Conservation (phyloP, 2,329 filamentous ascomycete species). For the Aspergillus sergii region DNA sequence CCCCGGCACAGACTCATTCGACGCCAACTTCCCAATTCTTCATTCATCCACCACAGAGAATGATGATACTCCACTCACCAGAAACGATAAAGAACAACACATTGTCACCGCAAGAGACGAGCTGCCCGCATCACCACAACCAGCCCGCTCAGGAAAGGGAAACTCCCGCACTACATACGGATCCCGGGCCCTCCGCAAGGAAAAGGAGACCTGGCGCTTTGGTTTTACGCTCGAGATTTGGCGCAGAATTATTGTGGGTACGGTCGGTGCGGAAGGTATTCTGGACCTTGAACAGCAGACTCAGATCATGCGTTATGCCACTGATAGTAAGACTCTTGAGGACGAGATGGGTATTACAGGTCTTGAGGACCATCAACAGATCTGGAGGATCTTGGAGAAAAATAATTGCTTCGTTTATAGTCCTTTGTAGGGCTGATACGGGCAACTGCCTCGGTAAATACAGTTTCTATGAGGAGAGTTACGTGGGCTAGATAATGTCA, state of each 20-base stretch:
- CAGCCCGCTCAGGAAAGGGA: slow-evolving; percentile 10
- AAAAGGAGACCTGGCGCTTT: slow-evolving; percentile 23
- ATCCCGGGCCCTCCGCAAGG: slow-evolving; percentile 12
- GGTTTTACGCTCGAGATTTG: slow-evolving; percentile 32
- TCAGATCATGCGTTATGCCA: slow-evolving; percentile 34
- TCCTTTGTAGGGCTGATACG: slow-evolving; percentile 8
- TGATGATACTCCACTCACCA: background rate
- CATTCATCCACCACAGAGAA: background rate
- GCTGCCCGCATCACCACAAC: background rate
- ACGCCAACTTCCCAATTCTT: slow-evolving; percentile 25
- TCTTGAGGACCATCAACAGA: slow-evolving; percentile 33
- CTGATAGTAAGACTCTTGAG: slow-evolving; percentile 32
- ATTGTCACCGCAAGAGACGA: background rate
- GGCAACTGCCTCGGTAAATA: background rate
- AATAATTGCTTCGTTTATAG: slow-evolving; percentile 37
- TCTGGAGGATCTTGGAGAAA: slow-evolving; percentile 39
- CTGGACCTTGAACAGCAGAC: slow-evolving; percentile 32
- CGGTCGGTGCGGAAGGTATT: slow-evolving; percentile 27
- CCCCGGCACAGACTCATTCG: slow-evolving; percentile 18
- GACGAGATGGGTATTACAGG: slow-evolving; percentile 34
- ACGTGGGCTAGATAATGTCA: background rate
- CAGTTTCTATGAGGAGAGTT: background rate
- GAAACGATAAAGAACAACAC: background rate
- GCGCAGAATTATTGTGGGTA: slow-evolving; percentile 33
- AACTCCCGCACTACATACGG: background rate